Evolutionary conservation across 2,329 filamentous ascomycete species (phyloP), one percentile per base, ranked within the genome.

Genomic region (Monosporascus cannonballus): DNA sequence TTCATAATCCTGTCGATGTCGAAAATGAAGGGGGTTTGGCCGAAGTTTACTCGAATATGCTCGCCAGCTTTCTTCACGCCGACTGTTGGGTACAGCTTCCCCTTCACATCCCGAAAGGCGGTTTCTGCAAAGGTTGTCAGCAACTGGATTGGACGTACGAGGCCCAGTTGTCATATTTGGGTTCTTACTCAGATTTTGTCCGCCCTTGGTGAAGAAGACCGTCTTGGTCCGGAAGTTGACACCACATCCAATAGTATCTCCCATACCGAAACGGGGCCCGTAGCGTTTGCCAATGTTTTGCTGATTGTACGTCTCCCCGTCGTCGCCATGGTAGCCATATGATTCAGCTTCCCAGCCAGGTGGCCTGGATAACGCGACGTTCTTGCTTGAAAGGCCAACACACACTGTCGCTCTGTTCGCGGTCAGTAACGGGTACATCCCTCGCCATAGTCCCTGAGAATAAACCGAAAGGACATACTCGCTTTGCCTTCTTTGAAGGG

Each of bases 1-100:
- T 80, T 80, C 74, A 96, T 86, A 78, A 94, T 82, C 54, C 82
- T 81, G 69, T 96, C 90, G 61, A 99, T 97, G 67, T 96, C 89
- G 71, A 87, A 99, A 45, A 90, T 79, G 69, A 97, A 97, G 3
- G 88, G 87, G 50, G 79, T 81, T 69, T 86, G 83, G 47, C 84
- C 84, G 71, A 88, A 87, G 64, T 88, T 88, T 59, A 76, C 80
- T 54, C 76, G 71, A 53, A 87, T 67, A 59, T 82, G 76, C 62
- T 87, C 84, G 45, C 82, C 81, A 1, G 76, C 69, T 63, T 80
- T 85, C 65, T 86, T 87, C 50, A 88, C 72, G n/a, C 84, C 84
- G 24, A 87, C 73, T 0, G 77, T 74, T 20, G 84, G 84, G 64
- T 85, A 92, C n/a, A 90, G 67, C 64, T 81, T 80, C 11, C 80